phyloP scores from a whole-genome alignment of 306 rosid species.

The Hippophae gyantsensis region DNA sequence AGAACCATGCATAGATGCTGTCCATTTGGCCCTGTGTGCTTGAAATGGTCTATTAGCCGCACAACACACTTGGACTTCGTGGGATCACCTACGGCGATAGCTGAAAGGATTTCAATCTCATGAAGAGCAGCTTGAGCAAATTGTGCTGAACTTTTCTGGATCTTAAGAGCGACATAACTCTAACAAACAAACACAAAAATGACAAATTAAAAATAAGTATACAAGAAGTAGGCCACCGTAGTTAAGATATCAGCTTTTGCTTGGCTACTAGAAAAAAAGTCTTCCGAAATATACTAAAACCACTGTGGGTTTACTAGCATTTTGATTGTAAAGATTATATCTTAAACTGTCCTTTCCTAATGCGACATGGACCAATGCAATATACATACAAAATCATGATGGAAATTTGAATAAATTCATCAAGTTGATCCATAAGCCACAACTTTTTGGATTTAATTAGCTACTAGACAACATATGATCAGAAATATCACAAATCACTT shows the following conservation, averaged over 20 bases:
- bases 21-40: constrained; percentile 91
- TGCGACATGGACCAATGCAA: too few relatives aligned
- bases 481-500: too few relatives aligned
- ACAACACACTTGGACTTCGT: constrained; percentile 66
- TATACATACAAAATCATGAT: too few relatives aligned
- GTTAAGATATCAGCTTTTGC: background rate
- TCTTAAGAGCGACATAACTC: constrained; percentile 91
- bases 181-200: constrained; percentile 19
- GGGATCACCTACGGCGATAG: constrained; percentile 55
- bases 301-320: too few relatives aligned
- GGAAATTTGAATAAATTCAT: too few relatives aligned
- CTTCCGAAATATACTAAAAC: too few relatives aligned
- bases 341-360: too few relatives aligned
- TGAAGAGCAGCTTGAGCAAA: constrained; percentile 93
- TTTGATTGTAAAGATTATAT: too few relatives aligned
- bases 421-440: too few relatives aligned
- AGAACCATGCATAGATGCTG: constrained; percentile 98
- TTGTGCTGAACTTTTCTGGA: constrained; percentile 91
- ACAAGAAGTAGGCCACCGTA: constrained; percentile 1
- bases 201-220: background rate
- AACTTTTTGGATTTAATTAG: too few relatives aligned
- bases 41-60: constrained; percentile 76
- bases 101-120: constrained; percentile 74
- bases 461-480: too few relatives aligned
- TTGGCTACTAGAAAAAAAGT: too few relatives aligned